phyloP scores from a whole-genome alignment of 2,329 filamentous ascomycete species.

The Trichoderma pleuroti region DNA sequence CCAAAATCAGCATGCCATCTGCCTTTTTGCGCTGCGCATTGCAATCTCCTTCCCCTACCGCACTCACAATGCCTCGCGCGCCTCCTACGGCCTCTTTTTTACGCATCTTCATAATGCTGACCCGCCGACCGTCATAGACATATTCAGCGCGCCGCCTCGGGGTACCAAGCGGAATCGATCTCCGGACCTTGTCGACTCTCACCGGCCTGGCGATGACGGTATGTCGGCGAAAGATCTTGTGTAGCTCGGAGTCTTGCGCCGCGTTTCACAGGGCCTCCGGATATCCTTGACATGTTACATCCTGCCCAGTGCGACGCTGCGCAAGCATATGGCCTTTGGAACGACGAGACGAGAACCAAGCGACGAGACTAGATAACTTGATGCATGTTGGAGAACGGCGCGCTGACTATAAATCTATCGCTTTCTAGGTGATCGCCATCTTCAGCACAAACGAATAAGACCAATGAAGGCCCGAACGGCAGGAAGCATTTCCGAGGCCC shows the following conservation, averaged over 20 bases:
- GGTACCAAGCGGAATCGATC: slow-evolving; percentile 79
- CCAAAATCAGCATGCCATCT: not conserved
- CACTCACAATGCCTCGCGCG: slow-evolving; percentile 15
- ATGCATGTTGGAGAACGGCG: not conserved
- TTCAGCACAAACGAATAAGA: slow-evolving; percentile 55
- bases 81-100: not conserved
- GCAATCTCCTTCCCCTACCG: not conserved
- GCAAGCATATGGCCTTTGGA: slow-evolving; percentile 18
- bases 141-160: slow-evolving; percentile 55
- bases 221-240: slow-evolving; percentile 47
- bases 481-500: slow-evolving; percentile 53
- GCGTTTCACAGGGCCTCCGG: slow-evolving; percentile 26
- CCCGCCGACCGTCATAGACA: slow-evolving; percentile 36
- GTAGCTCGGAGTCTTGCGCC: slow-evolving; percentile 36
- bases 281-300: slow-evolving; percentile 30
- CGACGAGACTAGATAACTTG: not conserved
- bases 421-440: slow-evolving; percentile 45
- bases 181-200: slow-evolving; percentile 59
- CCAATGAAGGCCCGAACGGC: slow-evolving; percentile 53
- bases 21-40: not conserved
- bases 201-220: slow-evolving; percentile 65
- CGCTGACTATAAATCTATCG: slow-evolving; percentile 29
- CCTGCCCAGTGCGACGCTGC: slow-evolving; percentile 31
- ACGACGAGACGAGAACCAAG: not conserved
- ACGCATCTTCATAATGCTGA: slow-evolving; percentile 28